These are phyloP conservation scores for Coemansia sp. DNA, from an alignment of 192 early-diverging fungal genomes.

Conservation along the genomic window DNA sequence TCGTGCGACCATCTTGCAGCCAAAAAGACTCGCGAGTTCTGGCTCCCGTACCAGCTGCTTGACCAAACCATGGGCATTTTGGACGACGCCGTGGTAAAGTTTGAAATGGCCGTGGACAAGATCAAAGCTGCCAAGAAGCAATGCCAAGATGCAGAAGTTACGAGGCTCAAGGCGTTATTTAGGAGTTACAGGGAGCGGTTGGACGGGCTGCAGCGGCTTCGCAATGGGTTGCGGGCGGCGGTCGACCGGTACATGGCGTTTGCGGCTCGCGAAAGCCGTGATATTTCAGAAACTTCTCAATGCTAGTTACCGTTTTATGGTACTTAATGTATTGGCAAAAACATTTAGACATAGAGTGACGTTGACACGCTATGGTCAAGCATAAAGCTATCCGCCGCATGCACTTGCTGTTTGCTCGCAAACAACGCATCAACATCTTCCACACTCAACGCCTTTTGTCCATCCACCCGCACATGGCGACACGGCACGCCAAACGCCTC, in stretches of 20 bases:
- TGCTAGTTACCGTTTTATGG: neutral
- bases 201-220: constrained; percentile 25
- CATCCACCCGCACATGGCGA: constrained; percentile 21
- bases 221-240: constrained; percentile 14
- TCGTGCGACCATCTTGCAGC: neutral
- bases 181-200: constrained; percentile 40
- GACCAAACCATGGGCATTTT: constrained; percentile 47
- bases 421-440: constrained; percentile 31
- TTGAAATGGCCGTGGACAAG: constrained; percentile 37
- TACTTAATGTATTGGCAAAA: neutral
- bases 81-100: constrained; percentile 35
- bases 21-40: constrained; percentile 42
- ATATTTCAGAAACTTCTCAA: constrained; percentile 13
- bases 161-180: constrained; percentile 22
- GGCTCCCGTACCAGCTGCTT: constrained; percentile 49
- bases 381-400: neutral
- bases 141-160: neutral
- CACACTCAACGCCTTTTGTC: neutral
- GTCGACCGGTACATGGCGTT: constrained; percentile 43
- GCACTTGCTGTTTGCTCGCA: neutral
- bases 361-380: constrained; percentile 19
- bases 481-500: constrained; percentile 28
- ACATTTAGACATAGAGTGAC: constrained; percentile 33
- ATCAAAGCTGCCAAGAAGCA: constrained; percentile 34
- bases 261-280: constrained; percentile 44